Evolutionary conservation across 768 basidiomycete species (phyloP).

Genomic region (Dictyophora rubrovolvata): DNA sequence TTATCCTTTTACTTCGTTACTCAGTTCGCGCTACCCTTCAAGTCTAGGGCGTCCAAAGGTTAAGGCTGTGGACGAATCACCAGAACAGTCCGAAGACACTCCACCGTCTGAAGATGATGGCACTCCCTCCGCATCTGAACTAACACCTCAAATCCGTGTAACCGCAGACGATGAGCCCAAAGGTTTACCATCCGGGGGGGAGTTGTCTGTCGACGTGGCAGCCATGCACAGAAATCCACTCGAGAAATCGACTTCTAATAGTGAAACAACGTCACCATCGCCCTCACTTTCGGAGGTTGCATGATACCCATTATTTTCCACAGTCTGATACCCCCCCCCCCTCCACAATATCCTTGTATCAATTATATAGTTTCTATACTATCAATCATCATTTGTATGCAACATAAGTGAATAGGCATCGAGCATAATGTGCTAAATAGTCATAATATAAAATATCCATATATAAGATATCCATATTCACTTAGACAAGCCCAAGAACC

Average conservation of each 20-base stretch:
- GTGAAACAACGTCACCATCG: neutral
- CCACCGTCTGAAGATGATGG: neutral
- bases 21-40: conserved; percentile 49
- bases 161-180: neutral
- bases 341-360: neutral
- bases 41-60: conserved; percentile 19
- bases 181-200: neutral
- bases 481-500: conserved; percentile 64
- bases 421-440: neutral
- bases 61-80: conserved; percentile 12
- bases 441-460: neutral
- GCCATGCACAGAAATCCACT: neutral
- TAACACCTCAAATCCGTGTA: neutral
- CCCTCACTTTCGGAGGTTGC: neutral
- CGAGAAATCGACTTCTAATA: neutral
- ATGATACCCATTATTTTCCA: neutral
- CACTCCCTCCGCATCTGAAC: neutral
- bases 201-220: neutral
- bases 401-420: neutral
- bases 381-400: neutral
- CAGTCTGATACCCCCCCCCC: neutral
- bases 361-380: neutral
- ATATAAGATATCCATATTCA: neutral
- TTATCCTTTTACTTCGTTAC: conserved; percentile 14
- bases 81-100: conserved; percentile 14